Base-by-base conservation (phyloP, 495 filamentous ascomycete genomes). In the Cladorrhinum samala region DNA sequence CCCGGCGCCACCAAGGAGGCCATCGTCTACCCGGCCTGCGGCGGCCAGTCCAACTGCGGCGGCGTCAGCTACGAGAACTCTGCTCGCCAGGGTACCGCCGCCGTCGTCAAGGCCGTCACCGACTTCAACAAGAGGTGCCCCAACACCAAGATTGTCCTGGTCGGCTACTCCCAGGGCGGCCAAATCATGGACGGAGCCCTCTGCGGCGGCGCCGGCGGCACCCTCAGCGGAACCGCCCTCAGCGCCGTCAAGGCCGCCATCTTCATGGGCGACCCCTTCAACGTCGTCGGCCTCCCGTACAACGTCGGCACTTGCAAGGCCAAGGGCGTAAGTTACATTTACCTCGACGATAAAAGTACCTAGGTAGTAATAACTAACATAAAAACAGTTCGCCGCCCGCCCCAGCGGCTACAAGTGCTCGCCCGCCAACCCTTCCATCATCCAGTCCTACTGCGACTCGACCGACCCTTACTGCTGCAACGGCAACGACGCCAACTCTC, bases 381-480 rank as follows among this genome's bases (percentile, higher is more conserved):
- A 4, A 19, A 36, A 21, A 2, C 30, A 77, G 81, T 85, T 86
- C 53, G 80, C 76, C 46, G 71, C 77, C 47, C 79, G 81, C 21
- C 71, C 79, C 0, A 61, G 70, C 13, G 81, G 80, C 37, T 84
- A 79, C 59, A 63, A 56, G 44, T 84, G 82, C 71, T 71, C 78
- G 0, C 69, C 72, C 9, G 79, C 73, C 13, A 66, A 52, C 54
- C 49, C 67, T 2, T 52, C 40, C 53, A 81, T 77, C 56, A 78
- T 85, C 59, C 63, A 84, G 62, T 81, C 77, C 5, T 85, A 85
- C 72, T 85, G 82, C 62, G 82, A 85, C 68, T 66, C 77, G 14
- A 52, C 75, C 1, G 82, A 85, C 59, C 82, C 82, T 0, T 84
- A 82, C 67, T 85, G 82, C 74, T 84, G 81, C 70, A 83, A 76